These are phyloP conservation scores for Microbotryomycetes sp. DNA, from an alignment of 1,284 basidiomycete genomes.

Conservation along the genomic window DNA sequence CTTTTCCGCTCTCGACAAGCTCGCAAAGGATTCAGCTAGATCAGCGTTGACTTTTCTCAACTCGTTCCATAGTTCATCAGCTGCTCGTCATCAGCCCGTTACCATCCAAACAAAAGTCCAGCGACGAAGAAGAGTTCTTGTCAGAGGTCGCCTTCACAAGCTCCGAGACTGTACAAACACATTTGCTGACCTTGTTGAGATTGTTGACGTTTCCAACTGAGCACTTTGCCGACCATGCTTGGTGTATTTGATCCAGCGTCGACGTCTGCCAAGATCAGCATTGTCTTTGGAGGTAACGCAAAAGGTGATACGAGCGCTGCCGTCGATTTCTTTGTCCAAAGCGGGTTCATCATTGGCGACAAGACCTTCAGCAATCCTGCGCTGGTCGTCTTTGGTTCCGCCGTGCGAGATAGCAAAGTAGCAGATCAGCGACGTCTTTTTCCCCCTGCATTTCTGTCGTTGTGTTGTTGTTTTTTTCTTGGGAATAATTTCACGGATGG, in stretches of 20 bases:
- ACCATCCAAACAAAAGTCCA: background rate
- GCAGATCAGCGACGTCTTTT: too few relatives aligned
- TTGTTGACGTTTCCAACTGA: slow-evolving; percentile 70
- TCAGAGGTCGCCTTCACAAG: background rate
- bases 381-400: background rate
- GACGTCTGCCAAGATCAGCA: slow-evolving; percentile 83
- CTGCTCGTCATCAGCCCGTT: background rate
- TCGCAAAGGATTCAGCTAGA: slow-evolving; percentile 5
- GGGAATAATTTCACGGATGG: background rate
- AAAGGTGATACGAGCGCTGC: slow-evolving; percentile 53
- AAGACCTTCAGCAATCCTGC: slow-evolving; percentile 16
- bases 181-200: slow-evolving; percentile 49
- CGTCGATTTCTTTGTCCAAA: slow-evolving; percentile 47
- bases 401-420: too few relatives aligned
- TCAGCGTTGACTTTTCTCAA: slow-evolving; percentile 13
- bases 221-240: slow-evolving; percentile 76
- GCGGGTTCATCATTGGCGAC: slow-evolving; percentile 54
- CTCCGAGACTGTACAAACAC: too few relatives aligned
- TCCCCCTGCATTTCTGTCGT: too few relatives aligned
- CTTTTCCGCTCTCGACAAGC: background rate
- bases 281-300: slow-evolving; percentile 66
- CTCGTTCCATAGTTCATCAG: slow-evolving; percentile 37
- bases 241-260: slow-evolving; percentile 91
- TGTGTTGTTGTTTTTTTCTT: too few relatives aligned
- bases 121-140: background rate